Evolutionary conservation across 192 early-diverging fungal genomes (phyloP).

Genomic region (Coemansia biformis): DNA sequence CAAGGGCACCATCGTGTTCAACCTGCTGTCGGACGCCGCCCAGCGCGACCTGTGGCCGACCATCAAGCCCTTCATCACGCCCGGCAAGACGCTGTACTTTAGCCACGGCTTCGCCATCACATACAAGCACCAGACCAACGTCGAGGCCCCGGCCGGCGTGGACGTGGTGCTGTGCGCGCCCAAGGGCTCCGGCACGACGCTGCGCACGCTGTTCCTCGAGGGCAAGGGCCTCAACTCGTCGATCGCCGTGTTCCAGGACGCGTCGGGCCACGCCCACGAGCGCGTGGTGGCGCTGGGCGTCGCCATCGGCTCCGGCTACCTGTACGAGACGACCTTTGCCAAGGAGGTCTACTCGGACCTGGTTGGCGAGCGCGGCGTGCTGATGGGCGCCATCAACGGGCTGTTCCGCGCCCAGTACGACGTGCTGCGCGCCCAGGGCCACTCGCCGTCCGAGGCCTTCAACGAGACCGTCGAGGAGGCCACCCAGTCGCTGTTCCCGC

Average conservation of each 20-base stretch:
- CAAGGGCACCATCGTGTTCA: slow-evolving; percentile 88
- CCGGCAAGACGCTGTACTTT: slow-evolving; percentile 98
- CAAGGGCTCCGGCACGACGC: slow-evolving; percentile 94
- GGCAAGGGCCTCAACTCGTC: slow-evolving; percentile 97
- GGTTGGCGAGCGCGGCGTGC: slow-evolving; percentile 91
- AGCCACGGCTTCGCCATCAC: slow-evolving; percentile 95
- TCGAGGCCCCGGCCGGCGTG: slow-evolving; percentile 85
- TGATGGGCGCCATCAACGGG: slow-evolving; percentile 98
- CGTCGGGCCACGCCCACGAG: slow-evolving; percentile 89
- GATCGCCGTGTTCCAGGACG: slow-evolving; percentile 91
- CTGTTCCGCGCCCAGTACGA: slow-evolving; percentile 96
- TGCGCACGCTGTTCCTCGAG: slow-evolving; percentile 92
- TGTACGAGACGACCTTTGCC: slow-evolving; percentile 95
- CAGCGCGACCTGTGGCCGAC: slow-evolving; percentile 87
- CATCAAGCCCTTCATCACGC: slow-evolving; percentile 82
- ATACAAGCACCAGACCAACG: slow-evolving; percentile 85
- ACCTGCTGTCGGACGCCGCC: slow-evolving; percentile 93
- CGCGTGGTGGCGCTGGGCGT: slow-evolving; percentile 86
- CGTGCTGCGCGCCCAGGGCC: slow-evolving; percentile 85
- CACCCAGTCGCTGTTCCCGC: slow-evolving; percentile 94
- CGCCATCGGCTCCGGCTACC: slow-evolving; percentile 92
- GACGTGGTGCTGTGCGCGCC: slow-evolving; percentile 96
- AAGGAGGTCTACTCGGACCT: slow-evolving; percentile 97
- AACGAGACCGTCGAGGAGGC: slow-evolving; percentile 99
- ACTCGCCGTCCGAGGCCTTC: slow-evolving; percentile 97